Evolutionary conservation across 768 basidiomycete genomes (phyloP).

Genomic region (Sutorius australiensis): DNA sequence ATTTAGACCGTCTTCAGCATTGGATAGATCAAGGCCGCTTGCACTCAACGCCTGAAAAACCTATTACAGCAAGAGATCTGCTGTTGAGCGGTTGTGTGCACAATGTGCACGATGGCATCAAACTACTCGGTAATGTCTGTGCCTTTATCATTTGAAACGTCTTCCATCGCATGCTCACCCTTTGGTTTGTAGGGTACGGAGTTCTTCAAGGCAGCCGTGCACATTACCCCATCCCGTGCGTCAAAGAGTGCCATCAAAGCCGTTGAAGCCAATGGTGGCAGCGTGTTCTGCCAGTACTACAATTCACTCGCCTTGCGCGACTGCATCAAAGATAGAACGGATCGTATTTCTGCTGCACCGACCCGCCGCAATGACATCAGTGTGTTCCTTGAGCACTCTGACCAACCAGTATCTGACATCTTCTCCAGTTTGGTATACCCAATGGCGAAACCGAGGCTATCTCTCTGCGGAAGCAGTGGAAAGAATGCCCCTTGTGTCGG

Average conservation of each 20-base stretch:
- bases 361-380: constrained; percentile 84
- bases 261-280: constrained; percentile 78
- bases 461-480: constrained; percentile 57
- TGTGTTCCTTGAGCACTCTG: constrained; percentile 37
- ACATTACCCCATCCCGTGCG: constrained; percentile 80
- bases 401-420: constrained; percentile 1
- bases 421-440: constrained; percentile 70
- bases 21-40: constrained; percentile 89
- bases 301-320: constrained; percentile 82
- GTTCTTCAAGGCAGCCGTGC: constrained; percentile 65
- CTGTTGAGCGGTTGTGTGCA: constrained; percentile 87
- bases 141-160: not conserved
- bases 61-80: constrained; percentile 85
- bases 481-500: constrained; percentile 60
- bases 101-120: constrained; percentile 85
- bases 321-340: constrained; percentile 66
- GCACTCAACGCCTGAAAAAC: constrained; percentile 67
- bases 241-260: constrained; percentile 83
- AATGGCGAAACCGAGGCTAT: constrained; percentile 71
- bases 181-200: constrained; percentile 50
- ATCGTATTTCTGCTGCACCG: constrained; percentile 72
- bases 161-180: not conserved
- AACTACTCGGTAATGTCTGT: constrained; percentile 80
- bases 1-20: constrained; percentile 82
- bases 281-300: constrained; percentile 87